Evolutionary conservation across 768 basidiomycete genomes (phyloP).

Genomic region (Lactarius psammicola): DNA sequence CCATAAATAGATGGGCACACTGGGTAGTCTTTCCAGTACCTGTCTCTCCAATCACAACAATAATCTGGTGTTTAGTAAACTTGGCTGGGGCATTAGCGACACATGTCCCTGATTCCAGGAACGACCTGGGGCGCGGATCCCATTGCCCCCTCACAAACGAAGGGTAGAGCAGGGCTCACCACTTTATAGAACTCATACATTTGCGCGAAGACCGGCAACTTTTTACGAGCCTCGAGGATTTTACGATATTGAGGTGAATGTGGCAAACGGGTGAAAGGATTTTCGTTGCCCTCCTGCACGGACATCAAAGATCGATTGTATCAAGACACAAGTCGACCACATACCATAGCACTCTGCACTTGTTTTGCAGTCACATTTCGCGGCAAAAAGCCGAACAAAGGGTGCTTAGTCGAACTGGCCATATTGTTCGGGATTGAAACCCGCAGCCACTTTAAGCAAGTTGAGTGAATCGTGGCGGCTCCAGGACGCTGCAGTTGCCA

Average conservation of each 20-base stretch:
- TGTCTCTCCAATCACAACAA: constrained; percentile 91
- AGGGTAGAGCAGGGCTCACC: constrained; percentile 47
- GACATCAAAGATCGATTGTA: background rate
- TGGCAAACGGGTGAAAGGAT: constrained; percentile 85
- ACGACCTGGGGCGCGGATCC: constrained; percentile 32
- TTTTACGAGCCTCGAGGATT: constrained; percentile 81
- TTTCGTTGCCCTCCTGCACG: constrained; percentile 68
- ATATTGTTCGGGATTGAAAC: constrained; percentile 1
- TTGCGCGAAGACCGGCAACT: constrained; percentile 86
- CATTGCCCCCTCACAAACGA: constrained; percentile 33
- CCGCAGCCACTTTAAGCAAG: background rate
- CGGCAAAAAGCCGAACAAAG: constrained; percentile 47
- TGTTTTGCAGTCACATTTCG: constrained; percentile 42
- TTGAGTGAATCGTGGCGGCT: background rate
- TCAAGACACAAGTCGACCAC: constrained; percentile 15
- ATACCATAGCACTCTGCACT: constrained; percentile 43
- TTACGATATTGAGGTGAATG: constrained; percentile 79
- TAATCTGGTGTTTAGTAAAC: constrained; percentile 80
- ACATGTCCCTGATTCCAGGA: constrained; percentile 28
- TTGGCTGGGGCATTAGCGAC: constrained; percentile 38
- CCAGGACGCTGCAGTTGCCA: too few species aligned
- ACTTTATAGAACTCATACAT: constrained; percentile 92
- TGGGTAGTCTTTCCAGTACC: constrained; percentile 96
- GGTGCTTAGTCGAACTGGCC: constrained; percentile 30
- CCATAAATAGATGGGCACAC: constrained; percentile 42